A percentile compares a stretch with the other conserved stretches of the same genome.
Evolutionary conservation across 805 yeast species (phyloP).

Genomic region (Spencermartinsiella europaea): DNA sequence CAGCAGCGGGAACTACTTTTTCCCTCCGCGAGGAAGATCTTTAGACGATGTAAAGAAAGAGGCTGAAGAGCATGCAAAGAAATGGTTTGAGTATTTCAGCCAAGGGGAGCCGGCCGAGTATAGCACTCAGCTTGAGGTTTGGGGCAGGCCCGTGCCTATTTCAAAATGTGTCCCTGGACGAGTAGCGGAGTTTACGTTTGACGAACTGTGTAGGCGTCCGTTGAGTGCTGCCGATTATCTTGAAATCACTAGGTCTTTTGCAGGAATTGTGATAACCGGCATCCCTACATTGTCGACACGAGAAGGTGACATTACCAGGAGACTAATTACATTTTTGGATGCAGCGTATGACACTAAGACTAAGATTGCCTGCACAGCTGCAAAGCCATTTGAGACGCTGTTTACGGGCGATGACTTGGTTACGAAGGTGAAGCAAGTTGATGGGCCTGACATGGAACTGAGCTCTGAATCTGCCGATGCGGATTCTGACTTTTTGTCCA

Average conservation of each 20-base stretch:
- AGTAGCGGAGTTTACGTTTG: conserved; percentile 87
- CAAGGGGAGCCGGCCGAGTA: conserved; percentile 45
- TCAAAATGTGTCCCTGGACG: conserved; percentile 71
- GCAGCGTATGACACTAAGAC: conserved; percentile 93
- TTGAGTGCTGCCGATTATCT: conserved; percentile 93
- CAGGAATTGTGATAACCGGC: conserved; percentile 82
- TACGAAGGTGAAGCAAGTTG: conserved; percentile 24
- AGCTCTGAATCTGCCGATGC: conserved; percentile 50
- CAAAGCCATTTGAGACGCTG: conserved; percentile 74
- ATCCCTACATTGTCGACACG: conserved; percentile 79
- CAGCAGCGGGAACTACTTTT: conserved; percentile 68
- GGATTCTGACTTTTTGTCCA: conserved; percentile 47
- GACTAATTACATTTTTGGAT: conserved; percentile 92
- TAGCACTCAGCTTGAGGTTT: conserved; percentile 46
- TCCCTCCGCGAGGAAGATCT: conserved; percentile 59
- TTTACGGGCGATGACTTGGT: conserved; percentile 72
- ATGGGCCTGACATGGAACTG: conserved; percentile 36
- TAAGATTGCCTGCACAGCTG: conserved; percentile 82
- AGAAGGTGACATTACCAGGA: conserved; percentile 76
- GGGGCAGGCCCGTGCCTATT: conserved; percentile 82
- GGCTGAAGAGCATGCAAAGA: conserved; percentile 57
- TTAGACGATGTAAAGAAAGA: conserved; percentile 47
- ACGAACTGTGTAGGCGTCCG: conserved; percentile 80
- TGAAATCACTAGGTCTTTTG: conserved; percentile 69
- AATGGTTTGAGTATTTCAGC: conserved; percentile 78